Evolutionary conservation across 805 yeast species (phyloP).

Genomic region (Candida morakotiae): DNA sequence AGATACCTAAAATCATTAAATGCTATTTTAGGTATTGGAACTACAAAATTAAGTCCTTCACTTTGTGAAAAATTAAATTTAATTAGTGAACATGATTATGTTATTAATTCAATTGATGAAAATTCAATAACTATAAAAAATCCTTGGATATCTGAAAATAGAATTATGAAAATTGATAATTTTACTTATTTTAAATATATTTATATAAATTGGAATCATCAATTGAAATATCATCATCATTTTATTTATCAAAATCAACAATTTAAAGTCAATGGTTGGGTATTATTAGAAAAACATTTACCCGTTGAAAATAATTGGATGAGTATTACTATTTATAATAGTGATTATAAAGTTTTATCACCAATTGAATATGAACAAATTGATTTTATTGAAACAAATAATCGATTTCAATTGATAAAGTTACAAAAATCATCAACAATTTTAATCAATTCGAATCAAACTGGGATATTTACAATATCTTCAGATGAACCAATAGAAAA

Average conservation of each 20-base stretch:
- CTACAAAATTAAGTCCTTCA: constrained; percentile 42
- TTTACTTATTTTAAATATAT: constrained; percentile 41
- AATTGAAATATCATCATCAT: background rate
- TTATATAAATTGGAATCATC: constrained; percentile 66
- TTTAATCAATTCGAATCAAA: constrained; percentile 15
- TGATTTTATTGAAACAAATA: constrained; percentile 26
- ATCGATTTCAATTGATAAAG: constrained; percentile 34
- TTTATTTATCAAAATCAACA: constrained; percentile 15
- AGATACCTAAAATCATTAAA: constrained; percentile 16
- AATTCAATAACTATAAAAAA: constrained; percentile 20
- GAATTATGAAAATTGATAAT: constrained; percentile 17
- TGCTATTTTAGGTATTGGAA: constrained; percentile 63
- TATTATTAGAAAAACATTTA: constrained; percentile 50
- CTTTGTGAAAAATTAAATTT: constrained; percentile 35
- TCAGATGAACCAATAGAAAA: constrained; percentile 20
- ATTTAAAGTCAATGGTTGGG: constrained; percentile 27
- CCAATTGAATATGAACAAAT: constrained; percentile 19
- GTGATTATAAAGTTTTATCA: constrained; percentile 22
- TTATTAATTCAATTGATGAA: constrained; percentile 36
- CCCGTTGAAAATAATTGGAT: constrained; percentile 10
- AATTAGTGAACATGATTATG: constrained; percentile 67
- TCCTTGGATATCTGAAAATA: constrained; percentile 30
- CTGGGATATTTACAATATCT: constrained; percentile 25
- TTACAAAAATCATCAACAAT: constrained; percentile 24
- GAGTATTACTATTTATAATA: constrained; percentile 16